Evolutionary conservation across 495 filamentous ascomycete species (phyloP).

Genomic region (Chaetomidium leptoderma): DNA sequence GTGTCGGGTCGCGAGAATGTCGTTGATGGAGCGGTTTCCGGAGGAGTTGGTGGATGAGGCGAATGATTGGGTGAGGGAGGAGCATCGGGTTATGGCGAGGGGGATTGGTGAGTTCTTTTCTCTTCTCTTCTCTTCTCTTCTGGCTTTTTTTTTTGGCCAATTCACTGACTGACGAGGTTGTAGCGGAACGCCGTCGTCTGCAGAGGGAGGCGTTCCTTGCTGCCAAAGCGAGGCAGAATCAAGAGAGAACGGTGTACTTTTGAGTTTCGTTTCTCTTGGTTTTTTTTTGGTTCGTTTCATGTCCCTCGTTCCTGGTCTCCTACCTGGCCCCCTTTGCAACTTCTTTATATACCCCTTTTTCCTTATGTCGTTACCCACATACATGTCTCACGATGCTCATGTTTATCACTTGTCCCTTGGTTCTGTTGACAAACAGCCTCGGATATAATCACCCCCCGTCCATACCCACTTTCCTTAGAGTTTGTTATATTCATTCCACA

Average conservation of each 20-base stretch:
- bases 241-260: not conserved
- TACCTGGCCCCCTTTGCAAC: not conserved
- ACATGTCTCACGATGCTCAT: constrained; percentile 4
- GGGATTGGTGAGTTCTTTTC: constrained; percentile 33
- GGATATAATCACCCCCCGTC: not conserved
- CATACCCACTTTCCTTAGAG: constrained; percentile 1
- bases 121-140: not conserved
- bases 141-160: constrained; percentile 1
- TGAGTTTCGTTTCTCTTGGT: not conserved
- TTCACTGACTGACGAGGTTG: constrained; percentile 1
- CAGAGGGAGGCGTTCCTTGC: constrained; percentile 18
- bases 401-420: not conserved
- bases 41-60: constrained; percentile 33
- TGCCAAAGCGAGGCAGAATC: not conserved
- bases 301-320: not conserved
- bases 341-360: not conserved
- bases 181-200: constrained; percentile 5
- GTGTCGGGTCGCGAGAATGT: constrained; percentile 8
- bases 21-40: constrained; percentile 36
- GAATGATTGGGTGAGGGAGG: constrained; percentile 37
- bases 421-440: not conserved
- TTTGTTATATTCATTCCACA: not conserved
- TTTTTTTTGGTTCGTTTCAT: not conserved
- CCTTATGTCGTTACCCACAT: not conserved
- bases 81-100: constrained; percentile 25